These are phyloP conservation scores for Fusarium pseudoanthophilum DNA, from an alignment of 2,329 filamentous ascomycete genomes.

Conservation along the genomic window DNA sequence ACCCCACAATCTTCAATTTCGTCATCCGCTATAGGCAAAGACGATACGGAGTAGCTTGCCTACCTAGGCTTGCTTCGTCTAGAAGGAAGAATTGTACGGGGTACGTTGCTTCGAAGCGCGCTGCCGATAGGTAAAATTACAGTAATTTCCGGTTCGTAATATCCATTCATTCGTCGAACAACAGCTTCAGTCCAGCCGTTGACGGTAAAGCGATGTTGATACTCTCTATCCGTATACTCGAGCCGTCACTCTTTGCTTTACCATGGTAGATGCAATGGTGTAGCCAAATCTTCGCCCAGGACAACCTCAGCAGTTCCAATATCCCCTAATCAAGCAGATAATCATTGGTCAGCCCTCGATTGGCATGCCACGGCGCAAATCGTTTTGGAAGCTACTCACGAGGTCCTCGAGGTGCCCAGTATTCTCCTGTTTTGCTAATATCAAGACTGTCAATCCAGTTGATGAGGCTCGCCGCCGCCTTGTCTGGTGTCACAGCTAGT, in stretches of 20 bases:
- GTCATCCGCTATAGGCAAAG: slow-evolving; percentile 2
- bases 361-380: neutral
- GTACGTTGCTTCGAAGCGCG: slow-evolving; percentile 3
- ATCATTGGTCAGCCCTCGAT: slow-evolving; percentile 15
- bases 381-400: slow-evolving; percentile 56
- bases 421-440: slow-evolving; percentile 74
- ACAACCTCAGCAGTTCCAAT: slow-evolving; percentile 75
- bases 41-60: slow-evolving; percentile 14
- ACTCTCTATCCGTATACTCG: neutral
- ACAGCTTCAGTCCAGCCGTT: neutral
- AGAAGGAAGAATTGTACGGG: neutral
- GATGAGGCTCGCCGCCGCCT: slow-evolving; percentile 70
- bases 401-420: slow-evolving; percentile 77
- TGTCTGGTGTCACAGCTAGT: slow-evolving; percentile 73
- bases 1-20: slow-evolving; percentile 31
- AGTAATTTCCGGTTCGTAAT: slow-evolving; percentile 25
- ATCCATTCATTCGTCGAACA: neutral
- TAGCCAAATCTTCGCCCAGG: slow-evolving; percentile 69
- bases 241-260: slow-evolving; percentile 45
- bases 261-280: slow-evolving; percentile 75
- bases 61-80: slow-evolving; percentile 25
- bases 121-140: slow-evolving; percentile 25
- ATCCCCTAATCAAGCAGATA: slow-evolving; percentile 58
- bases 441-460: slow-evolving; percentile 72
- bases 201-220: neutral